phyloP scores from a whole-genome alignment of 306 rosid species.

The Cucurbita argyrosperma region DNA sequence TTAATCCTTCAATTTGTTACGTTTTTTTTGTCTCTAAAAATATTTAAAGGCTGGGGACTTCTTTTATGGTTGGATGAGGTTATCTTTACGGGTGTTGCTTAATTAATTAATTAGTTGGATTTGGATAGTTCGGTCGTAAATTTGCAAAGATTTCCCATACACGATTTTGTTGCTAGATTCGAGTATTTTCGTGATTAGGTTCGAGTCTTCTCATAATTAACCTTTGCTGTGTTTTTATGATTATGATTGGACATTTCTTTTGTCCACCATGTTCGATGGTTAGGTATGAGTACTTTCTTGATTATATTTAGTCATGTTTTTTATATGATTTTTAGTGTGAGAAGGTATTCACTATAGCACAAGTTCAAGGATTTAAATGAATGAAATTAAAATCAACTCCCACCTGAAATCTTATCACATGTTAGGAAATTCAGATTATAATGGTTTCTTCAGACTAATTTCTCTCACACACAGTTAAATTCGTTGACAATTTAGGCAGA shows the following conservation, averaged over 20 bases:
- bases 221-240: neutral
- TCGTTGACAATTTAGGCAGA: slow-evolving; percentile 33
- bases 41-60: neutral
- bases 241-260: neutral
- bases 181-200: neutral
- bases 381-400: neutral
- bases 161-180: neutral
- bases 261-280: neutral
- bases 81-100: neutral
- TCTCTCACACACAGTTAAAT: neutral
- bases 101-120: neutral
- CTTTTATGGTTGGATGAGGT: neutral
- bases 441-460: neutral
- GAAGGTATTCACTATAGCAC: neutral
- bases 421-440: neutral
- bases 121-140: neutral
- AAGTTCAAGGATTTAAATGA: neutral
- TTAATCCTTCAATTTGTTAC: neutral
- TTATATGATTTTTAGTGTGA: neutral
- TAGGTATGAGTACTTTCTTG: neutral
- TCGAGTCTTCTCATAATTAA: too few relatives aligned
- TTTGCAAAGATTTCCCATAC: neutral
- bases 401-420: neutral
- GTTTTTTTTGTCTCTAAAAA: too few relatives aligned
- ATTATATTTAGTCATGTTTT: neutral